These are phyloP conservation scores for Monilinia fructicola DNA, from an alignment of 2,329 filamentous ascomycete species.

Conservation along the genomic window DNA sequence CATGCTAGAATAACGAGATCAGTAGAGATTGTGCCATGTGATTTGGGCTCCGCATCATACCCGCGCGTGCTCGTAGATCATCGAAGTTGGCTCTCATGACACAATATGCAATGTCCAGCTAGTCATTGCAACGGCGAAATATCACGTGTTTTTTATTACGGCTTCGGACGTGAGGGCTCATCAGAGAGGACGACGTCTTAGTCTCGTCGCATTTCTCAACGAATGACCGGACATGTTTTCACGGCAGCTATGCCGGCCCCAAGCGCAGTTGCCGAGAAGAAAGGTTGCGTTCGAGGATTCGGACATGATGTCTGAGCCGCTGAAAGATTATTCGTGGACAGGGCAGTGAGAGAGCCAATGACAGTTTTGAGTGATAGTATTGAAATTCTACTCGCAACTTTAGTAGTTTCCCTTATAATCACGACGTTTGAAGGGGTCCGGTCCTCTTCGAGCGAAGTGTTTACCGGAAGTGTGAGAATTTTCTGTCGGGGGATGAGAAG, in stretches of 20 bases:
- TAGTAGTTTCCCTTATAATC: background rate
- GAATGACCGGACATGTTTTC: background rate
- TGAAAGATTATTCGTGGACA: background rate
- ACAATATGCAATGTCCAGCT: constrained; percentile 31
- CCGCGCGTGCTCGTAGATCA: constrained; percentile 13
- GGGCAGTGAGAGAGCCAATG: background rate
- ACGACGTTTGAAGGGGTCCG: background rate
- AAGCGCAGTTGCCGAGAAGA: background rate
- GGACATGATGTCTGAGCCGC: background rate
- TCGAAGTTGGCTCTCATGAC: constrained; percentile 32
- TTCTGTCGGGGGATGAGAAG: background rate
- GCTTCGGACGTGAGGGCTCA: background rate
- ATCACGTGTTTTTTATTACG: constrained; percentile 13
- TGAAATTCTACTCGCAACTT: background rate
- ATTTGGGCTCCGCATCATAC: background rate
- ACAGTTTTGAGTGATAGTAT: background rate
- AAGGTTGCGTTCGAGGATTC: background rate
- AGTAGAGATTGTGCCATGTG: background rate
- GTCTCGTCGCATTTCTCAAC: background rate
- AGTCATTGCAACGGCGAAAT: background rate
- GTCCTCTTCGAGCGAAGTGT: background rate
- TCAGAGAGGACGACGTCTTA: background rate
- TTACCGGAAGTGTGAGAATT: background rate
- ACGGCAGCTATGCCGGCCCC: constrained; percentile 15
- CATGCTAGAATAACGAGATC: constrained; percentile 10